These are phyloP conservation scores for Entelexis sorbosivorans DNA, from an alignment of 1,139 yeast species.

Conservation along the genomic window DNA sequence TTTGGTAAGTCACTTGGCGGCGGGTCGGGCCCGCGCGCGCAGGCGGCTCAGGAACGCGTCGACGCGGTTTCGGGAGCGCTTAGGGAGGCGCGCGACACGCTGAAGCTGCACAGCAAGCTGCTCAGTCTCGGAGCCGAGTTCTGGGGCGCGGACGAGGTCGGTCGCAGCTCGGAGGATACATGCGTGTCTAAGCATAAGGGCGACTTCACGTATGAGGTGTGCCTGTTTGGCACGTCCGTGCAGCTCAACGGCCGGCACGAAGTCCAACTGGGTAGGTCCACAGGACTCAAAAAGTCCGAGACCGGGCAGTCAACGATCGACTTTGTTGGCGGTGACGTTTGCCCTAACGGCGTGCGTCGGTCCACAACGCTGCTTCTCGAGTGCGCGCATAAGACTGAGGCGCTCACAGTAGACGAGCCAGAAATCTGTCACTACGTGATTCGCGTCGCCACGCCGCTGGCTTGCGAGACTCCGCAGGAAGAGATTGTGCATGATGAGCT, in stretches of 20 bases:
- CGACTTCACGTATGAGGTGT: conserved; percentile 55
- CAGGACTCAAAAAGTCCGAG: conserved; percentile 24
- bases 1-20: conserved; percentile 9
- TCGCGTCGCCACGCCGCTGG: conserved; percentile 28
- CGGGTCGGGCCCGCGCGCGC: conserved; percentile 25
- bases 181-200: conserved; percentile 46
- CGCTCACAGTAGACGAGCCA: conserved; percentile 68
- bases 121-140: conserved; percentile 8
- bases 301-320: conserved; percentile 31
- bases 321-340: conserved; percentile 60
- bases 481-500: conserved; percentile 18
- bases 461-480: conserved; percentile 13
- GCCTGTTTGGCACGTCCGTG: conserved; percentile 45
- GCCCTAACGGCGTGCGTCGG: conserved; percentile 94
- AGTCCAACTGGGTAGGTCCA: conserved; percentile 46
- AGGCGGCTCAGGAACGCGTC: conserved; percentile 24
- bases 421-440: conserved; percentile 75
- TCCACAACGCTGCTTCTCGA: conserved; percentile 51
- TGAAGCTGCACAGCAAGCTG: conserved; percentile 8
- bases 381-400: conserved; percentile 52
- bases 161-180: conserved; percentile 45
- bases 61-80: conserved; percentile 24
- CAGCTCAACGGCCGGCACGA: conserved; percentile 38
- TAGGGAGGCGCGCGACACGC: conserved; percentile 20
- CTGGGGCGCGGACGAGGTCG: conserved; percentile 55